A percentile compares a stretch with the other conserved stretches of the same genome.
phyloP scores from a whole-genome alignment of 768 basidiomycete species.

The Inosperma sp. region DNA sequence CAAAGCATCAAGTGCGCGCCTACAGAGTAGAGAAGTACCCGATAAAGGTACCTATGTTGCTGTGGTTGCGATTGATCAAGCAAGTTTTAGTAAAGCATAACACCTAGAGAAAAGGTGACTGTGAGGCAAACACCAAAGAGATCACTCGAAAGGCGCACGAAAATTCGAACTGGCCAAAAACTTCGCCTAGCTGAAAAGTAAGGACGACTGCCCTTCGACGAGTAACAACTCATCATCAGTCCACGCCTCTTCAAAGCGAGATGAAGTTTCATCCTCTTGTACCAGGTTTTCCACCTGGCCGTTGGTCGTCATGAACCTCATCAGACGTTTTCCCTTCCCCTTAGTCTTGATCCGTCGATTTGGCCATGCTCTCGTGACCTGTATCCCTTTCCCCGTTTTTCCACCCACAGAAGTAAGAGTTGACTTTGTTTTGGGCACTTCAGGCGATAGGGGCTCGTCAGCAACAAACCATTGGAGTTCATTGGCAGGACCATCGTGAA shows the following conservation, averaged over 20 bases:
- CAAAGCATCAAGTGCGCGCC: no score
- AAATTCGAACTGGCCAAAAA: background rate
- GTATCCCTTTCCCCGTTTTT: background rate
- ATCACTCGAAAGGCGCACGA: no score
- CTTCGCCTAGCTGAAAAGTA: background rate
- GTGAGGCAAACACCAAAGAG: no score
- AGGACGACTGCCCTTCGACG: slow-evolving; percentile 4
- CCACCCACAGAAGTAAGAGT: background rate
- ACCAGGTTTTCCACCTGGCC: slow-evolving; percentile 9
- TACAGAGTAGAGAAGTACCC: no score
- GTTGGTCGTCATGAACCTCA: slow-evolving; percentile 10
- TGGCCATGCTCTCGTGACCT: no score
- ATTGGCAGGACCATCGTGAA: slow-evolving; percentile 14
- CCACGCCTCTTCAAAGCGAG: slow-evolving; percentile 11
- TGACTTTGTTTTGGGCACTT: slow-evolving; percentile 10
- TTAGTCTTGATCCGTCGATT: slow-evolving; percentile 1
- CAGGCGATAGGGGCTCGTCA: slow-evolving; percentile 36
- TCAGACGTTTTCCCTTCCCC: slow-evolving; percentile 14
- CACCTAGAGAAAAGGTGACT: no score
- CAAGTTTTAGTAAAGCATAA: no score
- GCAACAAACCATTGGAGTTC: slow-evolving; percentile 30
- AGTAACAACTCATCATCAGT: slow-evolving; percentile 27
- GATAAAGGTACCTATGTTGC: no score
- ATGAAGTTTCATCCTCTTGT: slow-evolving; percentile 12
- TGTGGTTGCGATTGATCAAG: no score